Percentiles rank a stretch among this genome's conserved stretches.
These are phyloP conservation scores for Colletotrichum godetiae DNA, from an alignment of 2,329 filamentous ascomycete species.

Conservation along the genomic window DNA sequence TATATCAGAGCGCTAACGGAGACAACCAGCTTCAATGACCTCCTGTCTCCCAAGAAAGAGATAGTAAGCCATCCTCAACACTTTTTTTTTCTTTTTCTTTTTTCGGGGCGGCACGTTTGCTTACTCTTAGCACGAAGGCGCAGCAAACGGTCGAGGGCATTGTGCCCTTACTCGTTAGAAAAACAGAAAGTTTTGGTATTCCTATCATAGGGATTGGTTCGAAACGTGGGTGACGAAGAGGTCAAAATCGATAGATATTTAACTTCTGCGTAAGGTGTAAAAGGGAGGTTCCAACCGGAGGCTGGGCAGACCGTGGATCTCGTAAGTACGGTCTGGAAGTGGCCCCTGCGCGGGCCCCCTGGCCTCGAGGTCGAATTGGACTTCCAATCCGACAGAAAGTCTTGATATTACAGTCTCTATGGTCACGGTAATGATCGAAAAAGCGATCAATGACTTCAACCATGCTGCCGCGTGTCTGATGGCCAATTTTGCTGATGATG, in stretches of 20 bases:
- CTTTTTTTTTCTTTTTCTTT: too few species aligned
- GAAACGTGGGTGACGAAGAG: too few species aligned
- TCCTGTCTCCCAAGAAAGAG: constrained; percentile 4
- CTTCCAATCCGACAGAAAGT: too few species aligned
- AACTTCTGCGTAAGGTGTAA: too few species aligned
- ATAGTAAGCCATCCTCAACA: background rate
- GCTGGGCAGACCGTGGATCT: too few species aligned
- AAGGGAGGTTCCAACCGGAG: too few species aligned
- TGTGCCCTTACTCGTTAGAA: background rate
- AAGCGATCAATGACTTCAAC: background rate
- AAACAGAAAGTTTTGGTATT: background rate
- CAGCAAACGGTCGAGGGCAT: background rate
- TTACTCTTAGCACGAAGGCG: background rate
- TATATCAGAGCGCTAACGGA: background rate
- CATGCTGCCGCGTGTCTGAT: background rate
- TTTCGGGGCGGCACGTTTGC: background rate
- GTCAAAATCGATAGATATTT: too few species aligned
- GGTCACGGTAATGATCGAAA: constrained; percentile 3
- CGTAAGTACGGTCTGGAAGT: too few species aligned
- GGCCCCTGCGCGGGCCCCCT: too few species aligned
- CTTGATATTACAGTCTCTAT: background rate
- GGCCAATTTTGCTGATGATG: background rate
- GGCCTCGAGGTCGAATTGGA: too few species aligned
- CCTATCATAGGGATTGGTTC: too few species aligned
- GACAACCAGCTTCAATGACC: background rate